These are phyloP conservation scores for Teratosphaeria epicoccoides DNA, from an alignment of 2,329 filamentous ascomycete species.

Conservation along the genomic window DNA sequence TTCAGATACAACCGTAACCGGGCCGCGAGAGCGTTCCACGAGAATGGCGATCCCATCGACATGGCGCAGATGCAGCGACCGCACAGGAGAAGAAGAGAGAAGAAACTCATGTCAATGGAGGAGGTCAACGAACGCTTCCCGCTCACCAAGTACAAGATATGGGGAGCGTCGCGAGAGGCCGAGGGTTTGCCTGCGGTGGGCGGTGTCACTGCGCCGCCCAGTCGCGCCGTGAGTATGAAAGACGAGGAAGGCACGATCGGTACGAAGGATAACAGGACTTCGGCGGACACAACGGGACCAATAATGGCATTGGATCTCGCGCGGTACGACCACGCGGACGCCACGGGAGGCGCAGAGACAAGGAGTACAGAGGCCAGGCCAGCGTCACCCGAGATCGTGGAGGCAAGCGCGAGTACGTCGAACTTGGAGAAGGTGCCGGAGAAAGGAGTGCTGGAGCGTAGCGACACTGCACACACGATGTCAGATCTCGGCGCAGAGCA, in stretches of 20 bases:
- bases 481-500: conserved; percentile 7
- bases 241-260: conserved; percentile 44
- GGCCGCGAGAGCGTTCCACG: conserved; percentile 61
- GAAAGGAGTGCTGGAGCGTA: conserved; percentile 24
- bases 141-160: conserved; percentile 90
- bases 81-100: conserved; percentile 72
- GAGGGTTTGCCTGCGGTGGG: conserved; percentile 76
- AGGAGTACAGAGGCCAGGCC: not conserved
- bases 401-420: conserved; percentile 13
- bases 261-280: conserved; percentile 22
- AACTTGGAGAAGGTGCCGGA: conserved; percentile 17
- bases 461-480: conserved; percentile 18
- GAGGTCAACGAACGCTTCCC: conserved; percentile 98
- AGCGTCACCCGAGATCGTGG: conserved; percentile 8
- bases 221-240: conserved; percentile 62
- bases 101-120: conserved; percentile 98
- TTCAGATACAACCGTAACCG: conserved; percentile 96
- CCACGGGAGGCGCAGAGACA: conserved; percentile 2
- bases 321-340: conserved; percentile 39
- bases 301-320: conserved; percentile 31
- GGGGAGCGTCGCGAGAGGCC: conserved; percentile 73
- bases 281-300: conserved; percentile 20
- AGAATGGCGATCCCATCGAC: conserved; percentile 74
- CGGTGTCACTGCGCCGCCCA: conserved; percentile 66
- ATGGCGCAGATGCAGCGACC: conserved; percentile 75